Evolutionary conservation across 352 stramenopile genomes (phyloP), one percentile per base, ranked within the genome.

Genomic region (Globisporangium acanthophoron): DNA sequence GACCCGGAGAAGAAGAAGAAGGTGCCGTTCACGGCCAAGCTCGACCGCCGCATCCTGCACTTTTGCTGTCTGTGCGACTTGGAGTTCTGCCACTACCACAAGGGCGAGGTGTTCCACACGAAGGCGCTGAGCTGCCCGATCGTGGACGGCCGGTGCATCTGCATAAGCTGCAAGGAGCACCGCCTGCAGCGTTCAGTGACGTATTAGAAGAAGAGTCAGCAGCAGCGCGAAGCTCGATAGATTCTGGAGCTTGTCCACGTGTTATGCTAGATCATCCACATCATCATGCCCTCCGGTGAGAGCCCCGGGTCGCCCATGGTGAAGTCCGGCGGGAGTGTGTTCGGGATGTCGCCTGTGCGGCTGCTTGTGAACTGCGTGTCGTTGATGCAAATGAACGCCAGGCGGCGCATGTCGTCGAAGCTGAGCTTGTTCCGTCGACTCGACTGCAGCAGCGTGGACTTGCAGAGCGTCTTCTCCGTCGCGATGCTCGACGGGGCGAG

Each of bases 71-170:
- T 85, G 9, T 94, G 85, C 64, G 80, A 94, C 53, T 74, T 67
- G 33, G 78, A 91, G 58, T 94, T 94, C 61, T 94, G 85, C 52
- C 83, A 92, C 43, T 88, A 87, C 57, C 85, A 94, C 72, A 89
- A 87, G 59, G 79, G 76, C 37, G 73, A 91, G 56, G 82, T 90
- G 33, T 74, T 74, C 58, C 85, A 94, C 67, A 88, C 77, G 27
- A 90, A 90, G 43, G 81, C 83, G 7, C 60, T 94, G 49, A 87
- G 75, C 56, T 94, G 85, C 46, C 85, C 85, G 0, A 85, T 85
- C 9, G 81, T 94, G 11, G 84, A 90, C 39, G 85, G 85, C 8
- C 77, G 72, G 6, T 94, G 85, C 60, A 65, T 94, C 60, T 94
- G 85, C 50, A 60, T 71, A n/a, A 72, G 57, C 0, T 94, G 85